Evolutionary conservation across 805 yeast genomes (phyloP).

Genomic region (Saturnispora halmiae): DNA sequence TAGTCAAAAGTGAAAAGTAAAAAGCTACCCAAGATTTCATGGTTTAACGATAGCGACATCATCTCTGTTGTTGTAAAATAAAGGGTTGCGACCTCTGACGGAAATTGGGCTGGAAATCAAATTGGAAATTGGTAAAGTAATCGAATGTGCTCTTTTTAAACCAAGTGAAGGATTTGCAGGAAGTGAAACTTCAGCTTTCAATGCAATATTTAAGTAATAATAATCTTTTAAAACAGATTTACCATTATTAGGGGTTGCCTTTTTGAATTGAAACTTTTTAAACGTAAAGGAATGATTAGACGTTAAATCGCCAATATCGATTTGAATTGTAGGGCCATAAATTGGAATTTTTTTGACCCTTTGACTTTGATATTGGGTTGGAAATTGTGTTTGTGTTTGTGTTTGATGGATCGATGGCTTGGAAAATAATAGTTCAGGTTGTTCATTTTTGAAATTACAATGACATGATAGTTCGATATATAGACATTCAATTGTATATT

Average conservation of each 20-base stretch:
- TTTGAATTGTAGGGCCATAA: background rate
- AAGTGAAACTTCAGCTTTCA: slow-evolving; percentile 10
- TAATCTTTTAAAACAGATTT: slow-evolving; percentile 37
- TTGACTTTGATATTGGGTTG: no score
- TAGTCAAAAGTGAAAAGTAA: no score
- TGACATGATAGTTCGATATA: slow-evolving; percentile 10
- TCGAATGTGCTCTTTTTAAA: background rate
- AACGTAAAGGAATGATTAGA: slow-evolving; percentile 14
- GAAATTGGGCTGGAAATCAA: slow-evolving; percentile 38
- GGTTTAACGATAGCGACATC: slow-evolving; percentile 33
- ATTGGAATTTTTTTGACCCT: no score
- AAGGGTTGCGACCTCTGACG: slow-evolving; percentile 54
- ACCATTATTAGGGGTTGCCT: slow-evolving; percentile 45
- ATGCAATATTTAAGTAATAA: slow-evolving; percentile 27
- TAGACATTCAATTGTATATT: slow-evolving; percentile 2
- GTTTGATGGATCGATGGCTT: background rate
- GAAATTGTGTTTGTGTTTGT: background rate
- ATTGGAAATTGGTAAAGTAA: background rate
- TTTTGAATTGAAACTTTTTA: slow-evolving; percentile 39
- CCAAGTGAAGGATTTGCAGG: background rate
- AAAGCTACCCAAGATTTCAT: no score
- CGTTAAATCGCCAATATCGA: background rate
- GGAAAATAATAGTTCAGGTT: slow-evolving; percentile 11
- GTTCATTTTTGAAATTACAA: slow-evolving; percentile 14
- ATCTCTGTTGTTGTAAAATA: slow-evolving; percentile 46